Base-by-base conservation (phyloP, 2,329 filamentous ascomycete genomes). In the Aspergillus viridinutans region DNA sequence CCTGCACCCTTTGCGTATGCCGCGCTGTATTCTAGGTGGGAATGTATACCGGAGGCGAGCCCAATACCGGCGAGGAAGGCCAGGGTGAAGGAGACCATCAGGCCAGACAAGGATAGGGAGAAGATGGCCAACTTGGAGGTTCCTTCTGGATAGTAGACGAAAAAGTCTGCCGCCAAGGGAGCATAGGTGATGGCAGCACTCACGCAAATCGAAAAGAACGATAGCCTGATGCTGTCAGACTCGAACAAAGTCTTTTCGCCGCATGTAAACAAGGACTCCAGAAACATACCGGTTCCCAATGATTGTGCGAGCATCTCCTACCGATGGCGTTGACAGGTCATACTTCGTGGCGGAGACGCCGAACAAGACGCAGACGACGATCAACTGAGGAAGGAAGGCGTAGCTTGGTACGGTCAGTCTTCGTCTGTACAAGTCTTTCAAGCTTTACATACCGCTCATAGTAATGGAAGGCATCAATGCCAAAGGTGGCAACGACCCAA, bases 171-270 rank as follows among this genome's bases (percentile, higher is more conserved):
- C n/a, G 82, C 84, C 1, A 81, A 80, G 4, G 84, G 82, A 1
- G 82, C 76, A 68, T 87, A 90, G 1, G 85, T 86, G 53, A 88
- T 81, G 7, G 84, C 83, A 1, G 83, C 82, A 23, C 85, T 85
- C 12, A 89, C 76, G 61, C 84, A 88, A 49, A 90, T 76, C 10
- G 84, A 87, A 71, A 91, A 88, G 72, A 89, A 91, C 4, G 85
- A 87, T 32, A 90, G 74, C 45, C 74, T 76, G 20, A 14, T 9
- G 23, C 4, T 12, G 21, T 47, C 23, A 26, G 17, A 49, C n/a
- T 2, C 25, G n/a, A 21, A 21, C 29, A 14, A 21, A 25, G 43
- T 1, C 47, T 47, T 47, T 40, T 56, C 25, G 58, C 59, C 23
- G 47, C 49, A 25, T 3, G 21, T 5, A n/a, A 6, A 29, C 8